Evolutionary conservation across 306 rosid genomes (phyloP).

Genomic region (Acmispon strigosus): DNA sequence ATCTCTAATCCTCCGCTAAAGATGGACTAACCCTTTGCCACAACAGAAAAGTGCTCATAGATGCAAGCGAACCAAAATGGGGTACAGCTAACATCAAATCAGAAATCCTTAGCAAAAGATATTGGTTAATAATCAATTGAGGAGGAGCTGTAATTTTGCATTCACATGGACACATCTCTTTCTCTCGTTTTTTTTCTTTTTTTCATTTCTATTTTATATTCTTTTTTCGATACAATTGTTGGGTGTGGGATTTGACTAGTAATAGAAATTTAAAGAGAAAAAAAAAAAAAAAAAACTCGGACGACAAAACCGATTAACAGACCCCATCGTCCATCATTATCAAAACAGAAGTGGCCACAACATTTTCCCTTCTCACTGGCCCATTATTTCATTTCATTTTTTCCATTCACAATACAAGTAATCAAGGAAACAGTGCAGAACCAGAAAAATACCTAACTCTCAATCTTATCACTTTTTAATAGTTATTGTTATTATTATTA

Average conservation of each 20-base stretch:
- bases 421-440: slow-evolving; percentile 34
- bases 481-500: slow-evolving; percentile 64
- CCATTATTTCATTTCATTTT: slow-evolving; percentile 4
- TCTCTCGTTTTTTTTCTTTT: background rate
- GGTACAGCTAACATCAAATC: slow-evolving; percentile 48
- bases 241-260: slow-evolving; percentile 16
- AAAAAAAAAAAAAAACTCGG: background rate
- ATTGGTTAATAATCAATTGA: slow-evolving; percentile 21
- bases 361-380: slow-evolving; percentile 25
- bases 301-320: slow-evolving; percentile 36
- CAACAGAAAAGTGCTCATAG: slow-evolving; percentile 19
- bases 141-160: slow-evolving; percentile 24
- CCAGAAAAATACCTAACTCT: slow-evolving; percentile 70
- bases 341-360: slow-evolving; percentile 18
- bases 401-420: slow-evolving; percentile 10
- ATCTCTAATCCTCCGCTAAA: slow-evolving; percentile 45
- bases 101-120: background rate
- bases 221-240: slow-evolving; percentile 2
- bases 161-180: slow-evolving; percentile 19
- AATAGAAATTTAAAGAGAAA: background rate
- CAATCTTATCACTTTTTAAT: slow-evolving; percentile 52
- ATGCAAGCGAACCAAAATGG: slow-evolving; percentile 33
- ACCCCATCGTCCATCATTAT: slow-evolving; percentile 42
- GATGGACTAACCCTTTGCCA: slow-evolving; percentile 38
- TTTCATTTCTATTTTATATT: background rate